Conservation (phyloP, 208 protist species). For the Angomonas deanei region DNA sequence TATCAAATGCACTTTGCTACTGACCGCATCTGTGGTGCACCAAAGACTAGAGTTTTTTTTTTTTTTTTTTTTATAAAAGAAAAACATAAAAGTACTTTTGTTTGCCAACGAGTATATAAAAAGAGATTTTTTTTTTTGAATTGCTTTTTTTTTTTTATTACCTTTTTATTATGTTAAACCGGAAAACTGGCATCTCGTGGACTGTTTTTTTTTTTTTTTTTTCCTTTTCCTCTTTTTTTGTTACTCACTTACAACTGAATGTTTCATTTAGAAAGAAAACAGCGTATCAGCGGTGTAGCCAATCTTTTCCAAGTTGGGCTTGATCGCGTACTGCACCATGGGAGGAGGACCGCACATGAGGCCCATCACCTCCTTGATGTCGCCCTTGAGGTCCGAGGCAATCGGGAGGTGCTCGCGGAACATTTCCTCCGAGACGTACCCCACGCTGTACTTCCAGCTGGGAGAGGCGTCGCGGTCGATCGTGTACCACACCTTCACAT, state of each 20-base stretch:
- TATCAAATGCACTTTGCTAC: too few relatives aligned
- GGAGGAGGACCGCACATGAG: constrained; percentile 86
- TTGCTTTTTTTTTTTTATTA: too few relatives aligned
- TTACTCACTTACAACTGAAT: not conserved
- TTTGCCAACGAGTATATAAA: not conserved
- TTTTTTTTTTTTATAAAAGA: not conserved
- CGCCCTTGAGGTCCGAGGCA: constrained; percentile 6
- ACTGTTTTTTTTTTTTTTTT: constrained; percentile 8
- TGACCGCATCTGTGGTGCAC: not conserved
- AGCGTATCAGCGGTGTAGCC: constrained; percentile 61
- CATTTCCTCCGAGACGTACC: constrained; percentile 72
- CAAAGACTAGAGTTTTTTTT: too few relatives aligned
- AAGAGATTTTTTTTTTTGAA: not conserved
- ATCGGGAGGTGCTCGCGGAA: constrained; percentile 59
- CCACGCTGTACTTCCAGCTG: constrained; percentile 64
- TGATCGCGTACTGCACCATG: constrained; percentile 82
- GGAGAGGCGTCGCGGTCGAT: constrained; percentile 33
- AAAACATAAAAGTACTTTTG: constrained; percentile 10
- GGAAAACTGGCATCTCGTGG: too few relatives aligned
- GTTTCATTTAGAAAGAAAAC: constrained; percentile 56
- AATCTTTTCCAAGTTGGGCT: constrained; percentile 73
- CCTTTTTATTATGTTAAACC: too few relatives aligned
- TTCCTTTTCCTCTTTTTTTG: constrained; percentile 7
- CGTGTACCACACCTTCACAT: constrained; percentile 77
- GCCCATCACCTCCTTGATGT: constrained; percentile 37